A percentile compares a stretch with the other conserved stretches of the same genome.
Conservation (phyloP, 2,329 filamentous ascomycete genomes). For the Podosphaera fusca region DNA sequence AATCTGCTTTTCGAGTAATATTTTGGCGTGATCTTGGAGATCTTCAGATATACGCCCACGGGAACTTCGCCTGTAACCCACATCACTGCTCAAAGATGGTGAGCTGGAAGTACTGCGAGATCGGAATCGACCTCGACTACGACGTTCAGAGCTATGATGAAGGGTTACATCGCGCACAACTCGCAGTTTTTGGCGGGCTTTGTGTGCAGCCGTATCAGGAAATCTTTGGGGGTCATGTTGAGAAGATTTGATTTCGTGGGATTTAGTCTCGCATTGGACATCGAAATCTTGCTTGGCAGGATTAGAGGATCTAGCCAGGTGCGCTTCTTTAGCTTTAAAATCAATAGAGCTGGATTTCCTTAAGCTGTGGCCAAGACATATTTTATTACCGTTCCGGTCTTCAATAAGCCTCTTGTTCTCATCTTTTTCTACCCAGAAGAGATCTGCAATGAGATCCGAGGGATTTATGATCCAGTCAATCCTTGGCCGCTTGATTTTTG, state of each 20-base stretch:
- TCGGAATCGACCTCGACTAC: slow-evolving; percentile 29
- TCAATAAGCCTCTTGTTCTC: slow-evolving; percentile 64
- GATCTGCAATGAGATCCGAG: slow-evolving; percentile 69
- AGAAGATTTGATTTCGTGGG: slow-evolving; percentile 15
- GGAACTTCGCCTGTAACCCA: slow-evolving; percentile 16
- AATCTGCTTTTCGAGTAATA: slow-evolving; percentile 38
- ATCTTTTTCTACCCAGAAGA: slow-evolving; percentile 70
- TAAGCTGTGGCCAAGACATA: slow-evolving; percentile 32
- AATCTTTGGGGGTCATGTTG: slow-evolving; percentile 13
- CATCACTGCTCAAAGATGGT: slow-evolving; percentile 35
- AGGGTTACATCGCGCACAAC: slow-evolving; percentile 25
- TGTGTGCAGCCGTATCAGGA: slow-evolving; percentile 29
- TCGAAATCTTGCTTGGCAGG: slow-evolving; percentile 5
- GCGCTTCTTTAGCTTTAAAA: slow-evolving; percentile 1
- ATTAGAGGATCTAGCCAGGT: slow-evolving; percentile 5
- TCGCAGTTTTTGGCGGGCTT: slow-evolving; percentile 36
- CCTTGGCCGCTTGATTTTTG: slow-evolving; percentile 46
- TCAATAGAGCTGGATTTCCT: not conserved
- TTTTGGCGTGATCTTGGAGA: slow-evolving; percentile 24
- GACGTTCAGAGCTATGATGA: slow-evolving; percentile 32
- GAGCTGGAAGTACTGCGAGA: slow-evolving; percentile 32
- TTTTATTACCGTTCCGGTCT: slow-evolving; percentile 49
- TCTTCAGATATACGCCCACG: slow-evolving; percentile 22
- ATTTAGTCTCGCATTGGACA: slow-evolving; percentile 14
- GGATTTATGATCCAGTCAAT: slow-evolving; percentile 72